phyloP scores from a whole-genome alignment of 1,284 basidiomycete genomes.

The Heterobasidion annosum region DNA sequence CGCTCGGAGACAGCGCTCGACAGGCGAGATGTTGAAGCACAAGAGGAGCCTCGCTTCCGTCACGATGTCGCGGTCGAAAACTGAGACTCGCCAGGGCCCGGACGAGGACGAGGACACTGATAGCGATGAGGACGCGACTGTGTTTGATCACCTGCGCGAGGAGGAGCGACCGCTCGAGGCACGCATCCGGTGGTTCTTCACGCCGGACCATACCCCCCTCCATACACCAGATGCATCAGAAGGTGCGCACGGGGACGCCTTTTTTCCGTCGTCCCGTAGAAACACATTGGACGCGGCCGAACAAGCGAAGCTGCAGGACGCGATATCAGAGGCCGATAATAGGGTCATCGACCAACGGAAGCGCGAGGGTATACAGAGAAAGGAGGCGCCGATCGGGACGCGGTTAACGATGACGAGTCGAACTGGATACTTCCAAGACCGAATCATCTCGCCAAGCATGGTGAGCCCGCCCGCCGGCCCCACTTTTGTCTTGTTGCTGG shows the following conservation, averaged over 20 bases:
- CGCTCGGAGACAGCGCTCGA: neutral
- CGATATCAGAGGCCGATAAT: conserved; percentile 8
- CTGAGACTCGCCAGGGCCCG: neutral
- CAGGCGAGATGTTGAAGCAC: neutral
- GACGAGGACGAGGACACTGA: conserved; percentile 36
- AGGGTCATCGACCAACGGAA: conserved; percentile 12
- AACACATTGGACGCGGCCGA: conserved; percentile 19
- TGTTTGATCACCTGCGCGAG: conserved; percentile 34
- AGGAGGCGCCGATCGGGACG: conserved; percentile 57
- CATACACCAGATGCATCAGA: neutral
- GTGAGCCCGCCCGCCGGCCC: conserved; percentile 34
- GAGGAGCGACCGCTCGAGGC: conserved; percentile 56
- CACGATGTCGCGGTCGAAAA: neutral
- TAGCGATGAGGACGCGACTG: conserved; percentile 36
- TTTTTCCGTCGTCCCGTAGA: neutral
- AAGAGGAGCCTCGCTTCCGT: neutral
- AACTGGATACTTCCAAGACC: conserved; percentile 90
- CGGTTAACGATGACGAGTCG: conserved; percentile 94
- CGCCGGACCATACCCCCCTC: conserved; percentile 6
- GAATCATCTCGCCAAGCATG: conserved; percentile 88
- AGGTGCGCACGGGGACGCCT: neutral
- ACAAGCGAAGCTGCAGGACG: conserved; percentile 8
- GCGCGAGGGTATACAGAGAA: conserved; percentile 17
- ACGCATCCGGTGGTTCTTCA: conserved; percentile 36
- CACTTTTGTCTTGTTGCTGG: too few relatives aligned